These are phyloP conservation scores for Metarhizium anisopliae DNA, from an alignment of 2,329 filamentous ascomycete species.

Conservation along the genomic window DNA sequence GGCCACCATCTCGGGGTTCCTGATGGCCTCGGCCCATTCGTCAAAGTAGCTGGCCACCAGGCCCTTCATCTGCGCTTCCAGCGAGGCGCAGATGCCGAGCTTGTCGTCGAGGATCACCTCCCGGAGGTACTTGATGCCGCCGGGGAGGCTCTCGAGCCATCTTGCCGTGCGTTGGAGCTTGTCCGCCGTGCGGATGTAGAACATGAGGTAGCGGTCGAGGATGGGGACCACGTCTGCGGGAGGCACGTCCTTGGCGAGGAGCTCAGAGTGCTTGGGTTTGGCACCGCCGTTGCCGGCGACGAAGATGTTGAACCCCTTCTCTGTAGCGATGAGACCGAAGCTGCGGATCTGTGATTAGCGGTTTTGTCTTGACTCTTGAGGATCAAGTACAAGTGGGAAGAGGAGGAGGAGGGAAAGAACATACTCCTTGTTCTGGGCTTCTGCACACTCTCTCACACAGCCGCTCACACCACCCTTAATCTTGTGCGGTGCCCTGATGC, in stretches of 20 bases:
- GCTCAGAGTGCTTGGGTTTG: constrained; percentile 71
- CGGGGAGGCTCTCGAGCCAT: constrained; percentile 22
- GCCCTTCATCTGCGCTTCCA: constrained; percentile 82
- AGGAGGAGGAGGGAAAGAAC: no score
- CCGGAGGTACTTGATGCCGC: constrained; percentile 36
- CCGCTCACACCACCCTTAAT: no score
- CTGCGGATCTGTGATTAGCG: constrained; percentile 15
- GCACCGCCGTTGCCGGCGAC: constrained; percentile 85
- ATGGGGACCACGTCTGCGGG: constrained; percentile 76
- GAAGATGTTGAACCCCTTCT: constrained; percentile 90
- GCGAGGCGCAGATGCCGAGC: constrained; percentile 72
- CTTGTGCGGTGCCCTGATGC: no score
- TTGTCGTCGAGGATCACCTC: constrained; percentile 80
- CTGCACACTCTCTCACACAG: no score
- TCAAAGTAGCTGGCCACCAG: constrained; percentile 80
- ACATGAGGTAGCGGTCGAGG: constrained; percentile 81
- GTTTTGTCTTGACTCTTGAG: constrained; percentile 32
- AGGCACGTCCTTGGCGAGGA: constrained; percentile 79
- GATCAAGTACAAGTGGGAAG: no score
- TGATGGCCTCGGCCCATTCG: constrained; percentile 82
- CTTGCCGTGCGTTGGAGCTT: constrained; percentile 82
- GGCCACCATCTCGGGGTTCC: constrained; percentile 55
- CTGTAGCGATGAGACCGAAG: constrained; percentile 84
- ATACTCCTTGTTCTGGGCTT: no score
- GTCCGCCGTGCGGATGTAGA: constrained; percentile 90